Evolutionary conservation across 805 yeast species (phyloP).

Genomic region (Komagataella phaffii): DNA sequence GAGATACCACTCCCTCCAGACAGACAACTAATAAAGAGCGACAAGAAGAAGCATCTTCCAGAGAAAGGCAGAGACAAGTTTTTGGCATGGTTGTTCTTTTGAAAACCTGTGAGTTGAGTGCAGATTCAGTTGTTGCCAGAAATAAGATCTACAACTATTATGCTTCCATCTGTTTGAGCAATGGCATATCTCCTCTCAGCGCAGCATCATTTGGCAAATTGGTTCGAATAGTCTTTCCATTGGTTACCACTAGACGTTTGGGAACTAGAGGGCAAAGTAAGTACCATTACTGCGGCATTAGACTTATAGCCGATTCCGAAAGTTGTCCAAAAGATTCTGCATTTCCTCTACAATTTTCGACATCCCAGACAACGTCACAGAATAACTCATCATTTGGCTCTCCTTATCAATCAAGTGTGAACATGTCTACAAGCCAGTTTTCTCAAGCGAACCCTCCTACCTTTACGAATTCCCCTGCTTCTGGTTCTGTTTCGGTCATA

Average conservation of each 20-base stretch:
- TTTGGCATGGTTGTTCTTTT: conserved; percentile 77
- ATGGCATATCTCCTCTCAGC: conserved; percentile 42
- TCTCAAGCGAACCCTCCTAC: background rate
- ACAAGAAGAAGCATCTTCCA: conserved; percentile 2
- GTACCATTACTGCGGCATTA: conserved; percentile 77
- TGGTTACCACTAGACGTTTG: conserved; percentile 58
- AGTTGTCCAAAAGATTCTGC: background rate
- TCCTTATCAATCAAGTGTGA: background rate
- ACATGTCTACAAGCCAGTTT: background rate
- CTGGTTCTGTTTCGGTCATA: background rate
- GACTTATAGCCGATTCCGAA: conserved; percentile 23
- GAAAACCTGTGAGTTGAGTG: conserved; percentile 40
- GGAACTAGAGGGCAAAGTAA: conserved; percentile 76
- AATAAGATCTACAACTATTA: conserved; percentile 58
- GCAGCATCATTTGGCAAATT: conserved; percentile 74
- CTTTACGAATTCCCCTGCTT: background rate
- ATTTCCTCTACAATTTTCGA: background rate
- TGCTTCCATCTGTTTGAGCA: conserved; percentile 40
- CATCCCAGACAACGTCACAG: background rate
- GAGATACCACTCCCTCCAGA: conserved; percentile 4
- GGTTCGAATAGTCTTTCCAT: conserved; percentile 52
- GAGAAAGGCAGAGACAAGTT: conserved; percentile 56
- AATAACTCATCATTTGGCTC: background rate
- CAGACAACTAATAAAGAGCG: conserved; percentile 8
- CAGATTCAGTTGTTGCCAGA: conserved; percentile 46